Percentiles rank a stretch among this genome's conserved stretches.
phyloP scores from a whole-genome alignment of 495 filamentous ascomycete species.

The Penicillium lividum region DNA sequence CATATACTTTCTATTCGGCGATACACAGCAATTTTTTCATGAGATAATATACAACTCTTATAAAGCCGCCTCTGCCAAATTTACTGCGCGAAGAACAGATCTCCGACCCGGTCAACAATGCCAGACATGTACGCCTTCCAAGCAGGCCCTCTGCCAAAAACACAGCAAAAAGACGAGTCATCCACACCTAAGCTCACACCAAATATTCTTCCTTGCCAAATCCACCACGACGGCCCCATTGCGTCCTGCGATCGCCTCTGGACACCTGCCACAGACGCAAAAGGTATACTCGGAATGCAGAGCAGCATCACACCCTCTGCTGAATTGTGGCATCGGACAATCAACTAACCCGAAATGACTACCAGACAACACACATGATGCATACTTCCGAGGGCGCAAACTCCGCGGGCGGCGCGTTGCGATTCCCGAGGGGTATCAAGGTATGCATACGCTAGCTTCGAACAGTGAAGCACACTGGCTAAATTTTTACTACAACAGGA shows the following conservation, averaged over 20 bases:
- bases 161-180: constrained; percentile 15
- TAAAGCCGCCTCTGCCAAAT: not conserved
- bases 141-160: constrained; percentile 23
- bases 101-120: constrained; percentile 15
- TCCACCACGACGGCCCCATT: constrained; percentile 76
- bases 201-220: constrained; percentile 81
- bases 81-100: not conserved
- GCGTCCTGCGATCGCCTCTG: constrained; percentile 70
- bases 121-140: constrained; percentile 46
- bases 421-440: constrained; percentile 75
- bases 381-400: constrained; percentile 83
- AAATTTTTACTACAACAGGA: constrained; percentile 25
- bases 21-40: not conserved
- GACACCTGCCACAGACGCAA: constrained; percentile 51
- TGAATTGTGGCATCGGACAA: not conserved
- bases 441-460: constrained; percentile 32
- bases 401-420: constrained; percentile 66
- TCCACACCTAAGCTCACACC: constrained; percentile 50
- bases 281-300: constrained; percentile 35
- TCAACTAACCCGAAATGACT: not conserved
- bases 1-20: not conserved
- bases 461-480: not conserved
- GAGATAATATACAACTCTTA: not conserved
- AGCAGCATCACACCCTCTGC: not conserved
- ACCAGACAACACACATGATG: constrained; percentile 51